Base-by-base conservation (phyloP, 495 filamentous ascomycete species). In the Melanomma pulvis-pyrius region DNA sequence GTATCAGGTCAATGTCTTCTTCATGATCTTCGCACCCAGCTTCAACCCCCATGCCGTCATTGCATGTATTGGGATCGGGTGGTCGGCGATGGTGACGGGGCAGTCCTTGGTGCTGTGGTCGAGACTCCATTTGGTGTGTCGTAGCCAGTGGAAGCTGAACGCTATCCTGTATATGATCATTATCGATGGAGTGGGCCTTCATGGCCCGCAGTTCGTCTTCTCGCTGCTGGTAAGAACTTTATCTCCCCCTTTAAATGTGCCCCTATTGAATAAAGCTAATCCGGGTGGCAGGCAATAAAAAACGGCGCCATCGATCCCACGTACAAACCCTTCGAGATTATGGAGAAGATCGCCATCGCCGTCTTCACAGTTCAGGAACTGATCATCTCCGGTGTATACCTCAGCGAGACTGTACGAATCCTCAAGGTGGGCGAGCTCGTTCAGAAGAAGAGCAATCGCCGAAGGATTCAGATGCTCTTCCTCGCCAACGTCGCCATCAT, bases 201-300 rank as follows among this genome's bases (percentile, higher is more conserved):
- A 69, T 44, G 30, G 49, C 7, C 41, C 54, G 15, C 61, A 52
- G 39, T 55, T 44, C 41, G 60, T 36, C 30, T 46, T 63, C 29
- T 55, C 60, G 9, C 9, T 63, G n/a, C 12, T 30, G 9, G 60
- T 56, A 46, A 55, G 51, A 75, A 84, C 9, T 54, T n/a, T 11
- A 25, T 11, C 19, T 7, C 11, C 19, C 21, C 21, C 9, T 15
- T 49, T 49, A 13, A 8, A 7, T 6, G 9, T 32, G 26, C 3
- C 52, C 25, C 13, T 1, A 30, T 8, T 32, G n/a, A n/a, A n/a
- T n/a, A 39, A 5, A 25, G 13, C 46, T 28, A 32, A 52, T 30
- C 29, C 17, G 9, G 4, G 11, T 6, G 6, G 1, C 13, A 58
- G 52, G 62, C 52, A 22, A 59, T 51, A 34, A 65, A 65, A 25